Base-by-base conservation (phyloP, 164 flowering plant species). In the Vitis cinerea region DNA sequence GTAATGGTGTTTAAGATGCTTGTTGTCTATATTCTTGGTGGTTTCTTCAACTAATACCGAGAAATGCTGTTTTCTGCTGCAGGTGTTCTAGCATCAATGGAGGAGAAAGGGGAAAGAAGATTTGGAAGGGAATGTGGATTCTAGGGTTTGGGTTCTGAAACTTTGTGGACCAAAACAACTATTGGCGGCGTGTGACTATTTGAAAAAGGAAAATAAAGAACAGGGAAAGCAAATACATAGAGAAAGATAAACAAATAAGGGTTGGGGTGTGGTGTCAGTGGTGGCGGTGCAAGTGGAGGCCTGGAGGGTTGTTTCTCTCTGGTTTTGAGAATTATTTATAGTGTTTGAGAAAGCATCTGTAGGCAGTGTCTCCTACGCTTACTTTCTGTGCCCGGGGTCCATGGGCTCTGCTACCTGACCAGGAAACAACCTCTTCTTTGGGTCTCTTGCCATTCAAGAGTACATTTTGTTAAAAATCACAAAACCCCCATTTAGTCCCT, bases 221-320 rank as follows among this genome's bases (percentile, higher is more conserved):
- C 51, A 19, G 15, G 19, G 13, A 59, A 31, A 59, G 13, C 19
- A 59, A 53, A 59, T 50, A 15, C 5, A 51, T 10, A 55, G 16
- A 31, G 63, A 73, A 13, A 23, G 64, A 66, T 70, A 78, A 74
- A 73, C 61, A 67, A 78, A 9, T 73, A 44, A 59, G 62, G n/a
- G 44, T 60, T 50, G 74, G 74, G 57, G 66, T 81, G 76, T 65
- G 68, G 80, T 80, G 85, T 78, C 80, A 80, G 77, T 65, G 70
- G 59, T 65, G 70, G 59, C 62, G 66, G 55, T 61, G 80, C 80
- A 76, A 78, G 79, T 83, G 80, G 83, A 72, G 27, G 27, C 27
- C 27, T 23, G 27, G 2, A 23, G 48, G 73, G 64, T 64, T 57
- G 53, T 52, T 60, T 76, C 69, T 77, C 69, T 72, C 65, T 66